Conservation (phyloP, 176 grass and related monocot genomes). For the maize (Zea mays) region Zm-B73-REFERENCE-NAM-5.0 NC_050102.1:166419501-166420000, state of each 20-base stretch:
- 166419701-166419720: not conserved
- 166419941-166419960: no score
- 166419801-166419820: not conserved
- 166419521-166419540: slow-evolving; percentile 21
- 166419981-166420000: no score
- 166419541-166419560: slow-evolving; percentile 29
- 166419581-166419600: slow-evolving; percentile 34
- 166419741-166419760: not conserved
- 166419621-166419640: slow-evolving; percentile 38
- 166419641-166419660: slow-evolving; percentile 24
- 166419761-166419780: not conserved
- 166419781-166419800: not conserved
- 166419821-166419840: no score
- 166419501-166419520: not conserved
- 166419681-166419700: not conserved
- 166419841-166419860: no score
- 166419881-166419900: no score
- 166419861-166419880: no score
- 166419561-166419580: slow-evolving; percentile 20
- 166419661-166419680: slow-evolving; percentile 26
- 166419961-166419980: no score
- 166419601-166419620: slow-evolving; percentile 28
- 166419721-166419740: not conserved
- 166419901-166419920: no score
- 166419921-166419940: no score